Evolutionary conservation across 805 yeast species (phyloP), one percentile per base, ranked within the genome.

Genomic region (Yarrowia yakushimensis): DNA sequence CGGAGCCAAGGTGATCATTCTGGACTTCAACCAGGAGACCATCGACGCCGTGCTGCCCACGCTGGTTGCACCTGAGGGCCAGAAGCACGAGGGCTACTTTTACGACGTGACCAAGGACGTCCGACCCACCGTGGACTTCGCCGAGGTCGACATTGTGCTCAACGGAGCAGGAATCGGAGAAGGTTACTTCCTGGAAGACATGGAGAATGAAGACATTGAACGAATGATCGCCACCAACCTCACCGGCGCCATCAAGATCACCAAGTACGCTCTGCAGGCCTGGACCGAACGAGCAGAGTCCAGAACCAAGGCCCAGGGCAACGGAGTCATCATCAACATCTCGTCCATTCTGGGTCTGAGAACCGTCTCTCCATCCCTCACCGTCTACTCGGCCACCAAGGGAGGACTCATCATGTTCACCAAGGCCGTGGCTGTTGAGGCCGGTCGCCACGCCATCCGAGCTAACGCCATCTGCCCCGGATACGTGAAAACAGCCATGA

Each of bases 381-480:
- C 83, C 0, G 85, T 85, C 0, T 90, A 90, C 68, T 75, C 87
- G 0, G 88, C 91, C 0, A 76, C 87, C 57, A 90, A 90, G 70
- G 85, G 86, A 0, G 96, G 90, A 0, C 68, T 90, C 3, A 73
- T 81, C 57, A 86, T 86, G 7, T 83, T 89, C 67, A 81, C 90
- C 0, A 73, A 76, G 48, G 71, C 85, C 0, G 69, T 88, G 41
- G 87, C 92, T 0, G 66, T 71, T 0, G 97, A 90, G 66, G 69
- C 86, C 64, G 79, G 79, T 13, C 72, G 82, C 0, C 71, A 74
- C 28, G 76, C 77, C 11, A 78, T 90, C 2, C 72, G 89, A 45
- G 86, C 85, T 41, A 88, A 88, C 71, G 77, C 86, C 1, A 71
- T 90, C 0, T 71, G 85, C n/a, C 94, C 96, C 0, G 93, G 93